Base-by-base conservation (phyloP, 2,329 filamentous ascomycete genomes). In the Pseudophaeomoniella oleicola region DNA sequence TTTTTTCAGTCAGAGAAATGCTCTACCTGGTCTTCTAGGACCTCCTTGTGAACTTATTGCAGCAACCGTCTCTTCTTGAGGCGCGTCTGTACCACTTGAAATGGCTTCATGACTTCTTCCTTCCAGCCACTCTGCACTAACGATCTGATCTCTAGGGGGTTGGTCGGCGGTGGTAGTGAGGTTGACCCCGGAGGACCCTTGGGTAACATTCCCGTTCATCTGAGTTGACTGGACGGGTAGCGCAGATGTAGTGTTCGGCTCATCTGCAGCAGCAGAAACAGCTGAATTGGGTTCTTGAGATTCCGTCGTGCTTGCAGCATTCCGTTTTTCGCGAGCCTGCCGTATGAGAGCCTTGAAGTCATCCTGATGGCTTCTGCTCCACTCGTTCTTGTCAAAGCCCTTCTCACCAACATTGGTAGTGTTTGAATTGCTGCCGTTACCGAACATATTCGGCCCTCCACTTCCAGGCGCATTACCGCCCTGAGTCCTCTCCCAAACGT, bases 401-500 rank as follows among this genome's bases (percentile, higher is more conserved):
- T 94, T 96, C 46, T 80, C 78, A 64, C 82, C 87, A 39, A 96
- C 60, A n/a, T 27, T 27, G n/a, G 6, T 27, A n/a, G 22, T 27
- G n/a, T n/a, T n/a, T 6, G 22, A 27, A n/a, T 27, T 27, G 22
- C 9, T 27, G 57, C 57, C 12, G 53, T 44, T 1, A 50, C 51
- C 3, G 9, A 17, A 12, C 13, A 15, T 34, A 12, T 45, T 41
- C 10, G 45, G 37, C 3, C 45, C 44, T n/a, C 22, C 22, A 12
- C 46, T 35, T 3, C 38, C 49, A 1, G 63, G 57, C 4, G 72
- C 72, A 33, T 64, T 64, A 2, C 73, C 71, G 5, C 84, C 83
- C 44, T 92, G 76, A 0, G 81, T 88, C 32, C 76, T 71, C 57
- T 98, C 90, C 88, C 90, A 96, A 1, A 72, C 59, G 15, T 88